A percentile compares a stretch with the other conserved stretches of the same genome.
These are phyloP conservation scores for Candida tallmaniae DNA, from an alignment of 805 yeast genomes.

Conservation along the genomic window DNA sequence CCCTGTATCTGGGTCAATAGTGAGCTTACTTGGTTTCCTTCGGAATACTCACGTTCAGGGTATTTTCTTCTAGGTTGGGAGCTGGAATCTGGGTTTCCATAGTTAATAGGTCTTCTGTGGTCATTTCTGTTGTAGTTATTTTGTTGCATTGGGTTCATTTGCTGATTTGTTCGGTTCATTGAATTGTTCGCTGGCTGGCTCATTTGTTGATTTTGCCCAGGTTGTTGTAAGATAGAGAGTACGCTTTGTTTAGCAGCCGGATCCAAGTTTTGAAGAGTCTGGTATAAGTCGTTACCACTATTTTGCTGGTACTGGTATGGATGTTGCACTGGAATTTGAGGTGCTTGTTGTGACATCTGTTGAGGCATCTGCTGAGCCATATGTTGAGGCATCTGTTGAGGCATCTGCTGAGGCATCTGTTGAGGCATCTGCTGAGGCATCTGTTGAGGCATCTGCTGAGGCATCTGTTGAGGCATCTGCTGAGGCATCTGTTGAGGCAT, in stretches of 20 bases:
- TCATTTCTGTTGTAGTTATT: neutral
- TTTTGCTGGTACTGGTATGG: constrained; percentile 3
- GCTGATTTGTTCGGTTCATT: constrained; percentile 6
- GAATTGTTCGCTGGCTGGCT: constrained; percentile 1
- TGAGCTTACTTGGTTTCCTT: constrained; percentile 7
- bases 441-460: constrained; percentile 1
- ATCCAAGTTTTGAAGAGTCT: constrained; percentile 23
- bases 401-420: neutral
- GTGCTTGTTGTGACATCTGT: no score
- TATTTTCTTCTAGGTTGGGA: constrained; percentile 1
- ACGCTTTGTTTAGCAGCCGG: constrained; percentile 31
- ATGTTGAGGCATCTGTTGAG: constrained; percentile 1
- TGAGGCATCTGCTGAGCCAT: constrained; percentile 5
- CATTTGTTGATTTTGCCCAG: constrained; percentile 19
- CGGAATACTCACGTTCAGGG: neutral
- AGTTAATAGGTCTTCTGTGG: constrained; percentile 1
- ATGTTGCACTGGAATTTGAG: neutral
- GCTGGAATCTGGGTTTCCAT: constrained; percentile 7
- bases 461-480: constrained; percentile 4
- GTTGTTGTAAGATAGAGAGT: constrained; percentile 25
- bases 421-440: neutral
- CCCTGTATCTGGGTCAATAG: constrained; percentile 10
- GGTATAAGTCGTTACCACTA: constrained; percentile 3
- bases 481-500: constrained; percentile 8
- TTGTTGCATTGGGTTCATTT: constrained; percentile 3